A percentile compares a stretch with the other conserved stretches of the same genome.
Conservation (phyloP, 495 filamentous ascomycete genomes). For the Pseudevernia furfuracea region DNA sequence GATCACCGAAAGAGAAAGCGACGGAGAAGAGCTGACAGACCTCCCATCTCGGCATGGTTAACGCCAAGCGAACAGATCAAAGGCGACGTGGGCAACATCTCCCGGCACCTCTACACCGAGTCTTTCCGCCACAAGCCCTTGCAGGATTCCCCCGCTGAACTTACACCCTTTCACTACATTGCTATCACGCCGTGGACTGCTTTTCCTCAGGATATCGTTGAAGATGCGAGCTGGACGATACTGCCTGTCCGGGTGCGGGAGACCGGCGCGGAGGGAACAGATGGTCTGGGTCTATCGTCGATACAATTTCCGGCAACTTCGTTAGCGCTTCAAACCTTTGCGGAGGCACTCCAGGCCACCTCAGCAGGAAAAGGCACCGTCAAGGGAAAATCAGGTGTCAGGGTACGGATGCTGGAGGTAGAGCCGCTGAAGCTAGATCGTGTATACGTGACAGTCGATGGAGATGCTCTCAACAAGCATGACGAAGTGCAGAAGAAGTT, state of each 20-base stretch:
- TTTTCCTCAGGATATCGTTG: conserved; percentile 43
- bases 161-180: conserved; percentile 46
- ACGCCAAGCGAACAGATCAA: conserved; percentile 72
- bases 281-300: conserved; percentile 42
- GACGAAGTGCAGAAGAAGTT: conserved; percentile 57
- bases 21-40: conserved; percentile 42
- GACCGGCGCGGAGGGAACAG: conserved; percentile 1
- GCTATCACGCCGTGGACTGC: conserved; percentile 79
- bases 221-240: conserved; percentile 71
- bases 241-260: conserved; percentile 56
- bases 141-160: not conserved
- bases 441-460: conserved; percentile 77
- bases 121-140: conserved; percentile 55
- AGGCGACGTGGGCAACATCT: conserved; percentile 80
- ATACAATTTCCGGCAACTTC: conserved; percentile 77
- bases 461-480: conserved; percentile 56
- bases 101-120: conserved; percentile 75
- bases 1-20: conserved; percentile 41
- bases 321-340: conserved; percentile 70
- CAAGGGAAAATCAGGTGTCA: conserved; percentile 43
- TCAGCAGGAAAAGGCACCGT: conserved; percentile 42
- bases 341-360: conserved; percentile 54
- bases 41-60: conserved; percentile 55
- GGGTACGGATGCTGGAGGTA: conserved; percentile 76
- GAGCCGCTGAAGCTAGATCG: conserved; percentile 71